Percentiles rank a stretch among this genome's conserved stretches.
phyloP scores from a whole-genome alignment of 2,329 filamentous ascomycete species.

The Sporothrix inflata region DNA sequence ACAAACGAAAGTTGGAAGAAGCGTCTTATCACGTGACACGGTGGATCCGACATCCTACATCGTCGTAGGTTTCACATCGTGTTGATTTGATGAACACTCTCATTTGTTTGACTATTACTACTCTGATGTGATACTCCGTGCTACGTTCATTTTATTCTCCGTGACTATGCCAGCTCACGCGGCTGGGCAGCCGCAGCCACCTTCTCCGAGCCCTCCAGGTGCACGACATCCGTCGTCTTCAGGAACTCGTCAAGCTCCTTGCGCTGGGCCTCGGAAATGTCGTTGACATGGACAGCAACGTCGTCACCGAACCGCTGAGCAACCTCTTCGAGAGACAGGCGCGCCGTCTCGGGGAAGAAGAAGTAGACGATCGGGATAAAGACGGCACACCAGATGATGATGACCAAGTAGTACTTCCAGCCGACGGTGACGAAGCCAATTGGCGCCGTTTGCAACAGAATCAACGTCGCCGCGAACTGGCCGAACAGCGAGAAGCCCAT shows the following conservation, averaged over 20 bases:
- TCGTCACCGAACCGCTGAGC: conserved; percentile 54
- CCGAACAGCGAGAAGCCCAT: conserved; percentile 57
- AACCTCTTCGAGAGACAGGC: conserved; percentile 51
- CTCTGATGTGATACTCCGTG: too few species aligned
- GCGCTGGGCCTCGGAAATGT: conserved; percentile 44
- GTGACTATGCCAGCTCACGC: neutral
- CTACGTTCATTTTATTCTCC: too few species aligned
- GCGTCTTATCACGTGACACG: too few species aligned
- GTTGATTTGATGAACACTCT: too few species aligned
- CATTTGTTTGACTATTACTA: too few species aligned
- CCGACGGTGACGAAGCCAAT: conserved; percentile 49
- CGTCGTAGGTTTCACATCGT: too few species aligned
- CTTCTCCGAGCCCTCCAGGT: conserved; percentile 5
- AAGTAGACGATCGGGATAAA: conserved; percentile 48
- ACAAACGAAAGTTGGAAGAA: too few species aligned
- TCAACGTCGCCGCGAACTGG: conserved; percentile 52
- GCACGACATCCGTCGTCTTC: conserved; percentile 24
- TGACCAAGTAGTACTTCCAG: conserved; percentile 56
- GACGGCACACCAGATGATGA: conserved; percentile 47
- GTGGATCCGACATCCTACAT: too few species aligned
- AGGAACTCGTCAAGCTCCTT: conserved; percentile 33
- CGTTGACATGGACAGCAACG: conserved; percentile 51
- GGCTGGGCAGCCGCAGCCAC: neutral
- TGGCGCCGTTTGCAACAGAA: conserved; percentile 52
- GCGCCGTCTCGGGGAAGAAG: conserved; percentile 49